phyloP scores from a whole-genome alignment of 768 basidiomycete genomes.

The Wakefieldia striispora region DNA sequence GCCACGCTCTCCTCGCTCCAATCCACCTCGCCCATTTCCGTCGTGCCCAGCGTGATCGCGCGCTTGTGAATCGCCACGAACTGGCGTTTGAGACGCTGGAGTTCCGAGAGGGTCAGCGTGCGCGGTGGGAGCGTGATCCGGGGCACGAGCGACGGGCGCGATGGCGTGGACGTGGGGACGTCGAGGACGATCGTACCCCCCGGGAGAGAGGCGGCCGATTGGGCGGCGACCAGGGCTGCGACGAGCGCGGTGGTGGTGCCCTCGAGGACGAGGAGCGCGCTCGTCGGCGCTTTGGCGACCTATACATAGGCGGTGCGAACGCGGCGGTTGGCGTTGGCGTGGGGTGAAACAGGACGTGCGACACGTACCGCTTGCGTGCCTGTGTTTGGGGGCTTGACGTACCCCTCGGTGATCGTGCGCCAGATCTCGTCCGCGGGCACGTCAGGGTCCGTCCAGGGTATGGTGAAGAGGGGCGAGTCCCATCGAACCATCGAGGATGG shows the following conservation, averaged over 20 bases:
- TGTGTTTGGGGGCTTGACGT: slow-evolving; percentile 83
- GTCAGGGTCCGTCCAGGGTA: slow-evolving; percentile 70
- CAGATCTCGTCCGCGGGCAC: slow-evolving; percentile 73
- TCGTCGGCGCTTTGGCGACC: slow-evolving; percentile 80
- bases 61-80: slow-evolving; percentile 90
- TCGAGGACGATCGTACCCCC: slow-evolving; percentile 40
- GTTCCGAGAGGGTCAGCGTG: slow-evolving; percentile 76
- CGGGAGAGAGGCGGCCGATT: slow-evolving; percentile 46
- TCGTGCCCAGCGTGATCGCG: slow-evolving; percentile 79
- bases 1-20: slow-evolving; percentile 74
- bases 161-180: slow-evolving; percentile 41
- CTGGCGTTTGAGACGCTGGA: slow-evolving; percentile 88
- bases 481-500: slow-evolving; percentile 98
- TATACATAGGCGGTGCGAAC: slow-evolving; percentile 36
- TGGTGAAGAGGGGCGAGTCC: slow-evolving; percentile 93
- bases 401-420: slow-evolving; percentile 74
- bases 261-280: slow-evolving; percentile 86
- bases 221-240: slow-evolving; percentile 65
- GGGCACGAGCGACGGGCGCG: slow-evolving; percentile 32
- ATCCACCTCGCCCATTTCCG: slow-evolving; percentile 71
- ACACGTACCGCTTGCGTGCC: slow-evolving; percentile 71
- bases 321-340: too few relatives aligned
- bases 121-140: slow-evolving; percentile 65
- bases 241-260: slow-evolving; percentile 70
- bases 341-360: not conserved